phyloP scores from a whole-genome alignment of 345 rosid species.

The Turnera subulata region DNA sequence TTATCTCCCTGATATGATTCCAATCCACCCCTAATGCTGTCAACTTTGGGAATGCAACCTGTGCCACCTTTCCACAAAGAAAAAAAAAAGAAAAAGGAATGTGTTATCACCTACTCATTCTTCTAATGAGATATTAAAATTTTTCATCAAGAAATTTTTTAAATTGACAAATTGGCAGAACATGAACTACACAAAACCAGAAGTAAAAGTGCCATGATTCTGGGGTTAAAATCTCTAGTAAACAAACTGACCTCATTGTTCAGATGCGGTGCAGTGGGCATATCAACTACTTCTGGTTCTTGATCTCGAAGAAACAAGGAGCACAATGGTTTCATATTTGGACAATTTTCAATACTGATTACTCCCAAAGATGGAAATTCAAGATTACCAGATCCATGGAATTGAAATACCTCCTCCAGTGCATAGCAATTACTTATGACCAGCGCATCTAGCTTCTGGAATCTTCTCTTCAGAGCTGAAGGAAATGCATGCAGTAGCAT shows the following conservation, averaged over 20 bases:
- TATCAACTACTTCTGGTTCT: not conserved
- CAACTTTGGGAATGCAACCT: conserved; percentile 7
- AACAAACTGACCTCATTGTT: conserved; percentile 1
- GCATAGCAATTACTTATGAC: not conserved
- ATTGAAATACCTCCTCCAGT: conserved; percentile 12
- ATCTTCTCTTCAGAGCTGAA: not conserved
- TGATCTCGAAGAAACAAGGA: not conserved
- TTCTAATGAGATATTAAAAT: too few relatives aligned
- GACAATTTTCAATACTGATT: not conserved
- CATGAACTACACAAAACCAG: not conserved
- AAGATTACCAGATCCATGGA: not conserved
- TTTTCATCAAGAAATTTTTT: too few relatives aligned
- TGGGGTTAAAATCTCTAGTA: not conserved
- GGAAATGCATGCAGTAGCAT: conserved; percentile 11
- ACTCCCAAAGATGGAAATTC: conserved; percentile 1
- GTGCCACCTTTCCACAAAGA: not conserved
- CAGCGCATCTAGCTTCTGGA: conserved; percentile 4
- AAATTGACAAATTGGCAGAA: too few relatives aligned
- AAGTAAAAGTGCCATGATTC: not conserved
- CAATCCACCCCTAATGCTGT: conserved; percentile 7
- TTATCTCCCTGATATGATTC: not conserved
- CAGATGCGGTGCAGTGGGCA: not conserved
- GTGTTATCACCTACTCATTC: not conserved
- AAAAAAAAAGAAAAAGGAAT: not conserved
- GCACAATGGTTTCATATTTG: not conserved